Evolutionary conservation across 139 green algal genomes (phyloP).

Genomic region (Picochlorum sp.): DNA sequence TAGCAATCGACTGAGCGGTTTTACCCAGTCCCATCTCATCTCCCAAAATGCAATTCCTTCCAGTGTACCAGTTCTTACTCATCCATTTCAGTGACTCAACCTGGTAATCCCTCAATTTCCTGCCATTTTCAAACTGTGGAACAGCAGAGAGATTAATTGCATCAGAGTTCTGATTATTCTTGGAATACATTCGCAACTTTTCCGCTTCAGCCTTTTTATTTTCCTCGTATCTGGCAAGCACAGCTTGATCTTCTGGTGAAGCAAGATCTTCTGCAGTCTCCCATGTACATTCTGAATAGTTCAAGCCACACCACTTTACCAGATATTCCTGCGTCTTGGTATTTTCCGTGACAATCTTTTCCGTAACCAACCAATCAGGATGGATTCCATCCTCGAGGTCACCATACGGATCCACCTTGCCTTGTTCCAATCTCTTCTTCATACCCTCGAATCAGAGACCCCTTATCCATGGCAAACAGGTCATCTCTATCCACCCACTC

Average conservation of each 20-base stretch:
- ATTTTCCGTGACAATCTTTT: conserved; percentile 28
- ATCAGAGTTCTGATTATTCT: conserved; percentile 28
- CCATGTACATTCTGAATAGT: conserved; percentile 75
- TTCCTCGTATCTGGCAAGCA: conserved; percentile 10
- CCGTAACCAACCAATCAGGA: conserved; percentile 32
- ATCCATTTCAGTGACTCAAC: conserved; percentile 63
- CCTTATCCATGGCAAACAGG: conserved; percentile 1
- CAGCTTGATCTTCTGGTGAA: conserved; percentile 5
- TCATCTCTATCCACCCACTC: conserved; percentile 8
- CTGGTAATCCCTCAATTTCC: conserved; percentile 79
- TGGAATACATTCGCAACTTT: conserved; percentile 44
- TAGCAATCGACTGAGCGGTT: conserved; percentile 57
- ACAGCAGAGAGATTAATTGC: conserved; percentile 27
- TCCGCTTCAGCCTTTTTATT: conserved; percentile 3
- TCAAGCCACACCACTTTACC: conserved; percentile 69
- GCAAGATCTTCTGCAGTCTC: conserved; percentile 43
- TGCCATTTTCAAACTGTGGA: conserved; percentile 58
- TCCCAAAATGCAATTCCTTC: conserved; percentile 75
- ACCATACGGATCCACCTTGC: conserved; percentile 21
- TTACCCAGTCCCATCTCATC: conserved; percentile 98
- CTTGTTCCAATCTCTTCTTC: conserved; percentile 10
- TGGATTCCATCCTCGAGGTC: conserved; percentile 34
- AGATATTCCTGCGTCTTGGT: conserved; percentile 27
- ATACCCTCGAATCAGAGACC: conserved; percentile 22
- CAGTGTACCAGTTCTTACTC: conserved; percentile 46